Evolutionary conservation across 2,329 filamentous ascomycete genomes (phyloP).

Genomic region (Orbilia brochopaga): DNA sequence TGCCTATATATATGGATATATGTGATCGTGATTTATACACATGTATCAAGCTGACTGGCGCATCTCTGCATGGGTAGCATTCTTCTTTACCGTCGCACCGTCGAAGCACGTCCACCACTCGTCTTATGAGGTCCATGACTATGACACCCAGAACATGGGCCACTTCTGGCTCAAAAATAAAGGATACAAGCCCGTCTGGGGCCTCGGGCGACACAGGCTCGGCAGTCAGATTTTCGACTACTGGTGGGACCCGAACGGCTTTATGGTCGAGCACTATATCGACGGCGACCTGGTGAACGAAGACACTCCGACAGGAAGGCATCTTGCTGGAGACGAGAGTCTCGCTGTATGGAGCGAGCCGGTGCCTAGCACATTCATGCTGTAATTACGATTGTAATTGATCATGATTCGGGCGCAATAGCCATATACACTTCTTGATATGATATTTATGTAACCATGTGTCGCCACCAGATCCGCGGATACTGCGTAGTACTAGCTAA

Average conservation of each 20-base stretch:
- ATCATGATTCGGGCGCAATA: no score
- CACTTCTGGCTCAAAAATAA: conserved; percentile 71
- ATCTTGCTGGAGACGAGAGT: conserved; percentile 58
- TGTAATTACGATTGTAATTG: conserved; percentile 10
- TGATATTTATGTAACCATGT: no score
- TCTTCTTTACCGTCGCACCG: conserved; percentile 53
- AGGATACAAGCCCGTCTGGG: conserved; percentile 72
- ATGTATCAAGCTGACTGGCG: background rate
- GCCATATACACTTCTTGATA: no score
- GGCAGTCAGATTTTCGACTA: conserved; percentile 77
- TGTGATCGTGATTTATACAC: no score
- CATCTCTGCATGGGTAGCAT: conserved; percentile 15
- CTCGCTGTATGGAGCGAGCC: conserved; percentile 60
- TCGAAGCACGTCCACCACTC: conserved; percentile 68
- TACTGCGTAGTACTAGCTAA: no score
- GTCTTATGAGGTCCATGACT: conserved; percentile 73
- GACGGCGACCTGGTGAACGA: conserved; percentile 72
- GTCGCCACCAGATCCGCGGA: no score
- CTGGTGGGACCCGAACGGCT: conserved; percentile 69
- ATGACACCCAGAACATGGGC: conserved; percentile 72
- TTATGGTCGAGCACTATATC: conserved; percentile 73
- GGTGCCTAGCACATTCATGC: conserved; percentile 55
- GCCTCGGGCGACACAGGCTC: conserved; percentile 72
- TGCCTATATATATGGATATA: background rate
- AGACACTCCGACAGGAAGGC: conserved; percentile 61